phyloP scores from a whole-genome alignment of 2,329 filamentous ascomycete species.

The Alternaria consortialis region DNA sequence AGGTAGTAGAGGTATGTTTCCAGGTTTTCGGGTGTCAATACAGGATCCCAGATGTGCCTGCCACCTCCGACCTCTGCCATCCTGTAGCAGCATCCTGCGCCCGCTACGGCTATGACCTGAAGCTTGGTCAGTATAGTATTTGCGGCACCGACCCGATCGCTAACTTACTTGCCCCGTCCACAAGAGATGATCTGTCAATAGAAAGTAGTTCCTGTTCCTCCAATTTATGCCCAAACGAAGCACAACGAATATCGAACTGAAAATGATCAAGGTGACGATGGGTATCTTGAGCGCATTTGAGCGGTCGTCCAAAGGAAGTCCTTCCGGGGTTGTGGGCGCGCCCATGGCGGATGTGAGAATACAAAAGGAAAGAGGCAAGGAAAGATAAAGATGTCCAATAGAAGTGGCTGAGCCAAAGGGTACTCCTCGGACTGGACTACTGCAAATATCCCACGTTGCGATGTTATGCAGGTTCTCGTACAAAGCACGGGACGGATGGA shows the following conservation, averaged over 20 bases:
- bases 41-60: slow-evolving; percentile 37
- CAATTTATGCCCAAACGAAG: slow-evolving; percentile 31
- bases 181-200: slow-evolving; percentile 37
- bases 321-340: slow-evolving; percentile 12
- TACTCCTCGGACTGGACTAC: background rate
- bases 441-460: background rate
- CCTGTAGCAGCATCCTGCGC: slow-evolving; percentile 30
- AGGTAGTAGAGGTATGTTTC: slow-evolving; percentile 28
- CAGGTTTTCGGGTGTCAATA: slow-evolving; percentile 29
- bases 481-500: background rate
- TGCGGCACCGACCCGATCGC: too few relatives aligned
- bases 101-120: slow-evolving; percentile 33
- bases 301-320: slow-evolving; percentile 33
- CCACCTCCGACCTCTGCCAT: slow-evolving; percentile 32
- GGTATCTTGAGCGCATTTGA: slow-evolving; percentile 35
- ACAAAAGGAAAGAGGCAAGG: background rate
- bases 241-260: slow-evolving; percentile 36
- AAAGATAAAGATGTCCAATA: background rate
- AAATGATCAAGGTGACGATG: slow-evolving; percentile 28
- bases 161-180: slow-evolving; percentile 35
- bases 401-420: background rate
- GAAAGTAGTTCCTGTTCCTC: slow-evolving; percentile 32
- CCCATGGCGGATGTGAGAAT: slow-evolving; percentile 23
- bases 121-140: slow-evolving; percentile 4
- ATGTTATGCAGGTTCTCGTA: slow-evolving; percentile 3